Base-by-base conservation (phyloP, 805 yeast genomes). In the Metschnikowia lunata region DNA sequence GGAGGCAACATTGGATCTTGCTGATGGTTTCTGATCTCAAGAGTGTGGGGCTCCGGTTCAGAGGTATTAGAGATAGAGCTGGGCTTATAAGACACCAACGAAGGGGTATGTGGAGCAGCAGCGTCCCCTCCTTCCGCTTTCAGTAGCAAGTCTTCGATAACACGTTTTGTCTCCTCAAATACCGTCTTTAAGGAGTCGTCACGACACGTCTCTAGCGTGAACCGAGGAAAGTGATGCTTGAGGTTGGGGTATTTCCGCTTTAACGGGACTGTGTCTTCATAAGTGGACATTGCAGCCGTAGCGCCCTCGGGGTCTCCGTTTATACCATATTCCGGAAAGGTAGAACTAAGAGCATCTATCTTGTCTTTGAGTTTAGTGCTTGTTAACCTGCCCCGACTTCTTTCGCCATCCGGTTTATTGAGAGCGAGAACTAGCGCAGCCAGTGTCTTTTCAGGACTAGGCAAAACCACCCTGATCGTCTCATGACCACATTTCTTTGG, bases 1-100 rank as follows among this genome's bases (percentile, higher is more conserved):
- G 90, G 82, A 0, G 97, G 97, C 30, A 87, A 80, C 76, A 90
- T 75, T 0, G 98, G 98, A 65, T 91, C 98, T 37, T 76, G 74
- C 48, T 80, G 75, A 36, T 71, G 76, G 43, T 83, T 87, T 11
- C 81, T 80, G 35, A 90, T 79, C 54, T 81, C 81, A 26, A 89
- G 75, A 4, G 74, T 66, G 45, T 87, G 52, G 29, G 58, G 64
- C 34, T 59, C 38, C 13, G 45, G 42, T 4, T 51, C 51, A 10
- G 31, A 29, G 6, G 44, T 44, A 3, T 34, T 32, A 4, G 39
- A 37, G 5, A 48, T 36, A 2, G 60, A 37, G 6, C 48, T 51
- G 2, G 64, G 41, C 0, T 51, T 48, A 36, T 50, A 51, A 1
- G 54, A 39, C 0, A 55, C 56, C 28, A 35, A 26, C 10, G 46